phyloP scores from a whole-genome alignment of 306 rosid species.

The Aeschynomene evenia region DNA sequence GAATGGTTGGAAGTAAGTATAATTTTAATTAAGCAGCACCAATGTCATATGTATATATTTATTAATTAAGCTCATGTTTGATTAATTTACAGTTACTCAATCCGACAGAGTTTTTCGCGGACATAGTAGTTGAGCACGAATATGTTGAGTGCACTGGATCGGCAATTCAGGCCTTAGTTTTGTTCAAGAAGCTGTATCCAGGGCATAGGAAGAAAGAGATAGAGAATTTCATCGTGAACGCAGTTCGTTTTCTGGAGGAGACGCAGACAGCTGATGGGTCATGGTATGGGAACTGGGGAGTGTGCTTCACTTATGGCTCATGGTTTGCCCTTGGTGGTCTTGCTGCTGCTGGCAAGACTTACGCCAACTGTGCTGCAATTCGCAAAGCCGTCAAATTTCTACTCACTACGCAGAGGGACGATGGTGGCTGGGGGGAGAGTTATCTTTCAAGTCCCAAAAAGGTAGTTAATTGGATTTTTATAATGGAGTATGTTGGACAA shows the following conservation, averaged over 20 bases:
- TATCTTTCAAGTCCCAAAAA: constrained; percentile 54
- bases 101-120: constrained; percentile 41
- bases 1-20: constrained; percentile 68
- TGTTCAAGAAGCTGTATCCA: constrained; percentile 46
- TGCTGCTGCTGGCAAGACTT: constrained; percentile 58
- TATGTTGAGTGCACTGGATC: constrained; percentile 57
- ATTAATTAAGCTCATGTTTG: background rate
- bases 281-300: constrained; percentile 64
- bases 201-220: constrained; percentile 45
- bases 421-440: constrained; percentile 87
- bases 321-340: constrained; percentile 67
- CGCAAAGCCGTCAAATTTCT: constrained; percentile 55
- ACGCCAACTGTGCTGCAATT: constrained; percentile 37
- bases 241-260: constrained; percentile 37
- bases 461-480: constrained; percentile 15
- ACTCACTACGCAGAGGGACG: constrained; percentile 41
- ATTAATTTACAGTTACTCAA: constrained; percentile 34
- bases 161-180: constrained; percentile 43
- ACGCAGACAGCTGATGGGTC: constrained; percentile 45
- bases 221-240: constrained; percentile 34
- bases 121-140: constrained; percentile 44
- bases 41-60: background rate
- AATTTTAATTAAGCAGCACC: background rate
- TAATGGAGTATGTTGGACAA: no score
- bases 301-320: constrained; percentile 62